A percentile compares a stretch with the other conserved stretches of the same genome.
These are phyloP conservation scores for Gilbertella persicaria DNA, from an alignment of 371 early-diverging fungal genomes.

Conservation along the genomic window DNA sequence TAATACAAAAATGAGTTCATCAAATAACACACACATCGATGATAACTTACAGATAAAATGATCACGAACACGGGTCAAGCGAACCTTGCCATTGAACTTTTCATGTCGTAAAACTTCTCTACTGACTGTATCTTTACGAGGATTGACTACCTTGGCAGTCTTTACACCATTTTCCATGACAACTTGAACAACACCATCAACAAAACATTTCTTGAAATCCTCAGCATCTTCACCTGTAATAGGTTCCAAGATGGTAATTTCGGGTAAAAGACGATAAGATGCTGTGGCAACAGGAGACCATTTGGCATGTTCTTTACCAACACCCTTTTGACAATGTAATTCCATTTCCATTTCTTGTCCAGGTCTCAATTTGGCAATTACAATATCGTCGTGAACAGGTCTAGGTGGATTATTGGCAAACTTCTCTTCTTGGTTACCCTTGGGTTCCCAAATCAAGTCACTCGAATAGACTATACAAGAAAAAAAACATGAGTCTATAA, in stretches of 20 bases:
- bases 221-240: conserved; percentile 88
- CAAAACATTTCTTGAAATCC: conserved; percentile 91
- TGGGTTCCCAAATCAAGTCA: conserved; percentile 85
- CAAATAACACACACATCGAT: background rate
- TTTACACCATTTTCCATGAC: conserved; percentile 63
- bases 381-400: conserved; percentile 86
- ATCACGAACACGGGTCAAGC: conserved; percentile 87
- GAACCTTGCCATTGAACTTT: conserved; percentile 92
- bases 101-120: conserved; percentile 94
- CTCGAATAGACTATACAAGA: conserved; percentile 71
- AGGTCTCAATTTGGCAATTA: conserved; percentile 95
- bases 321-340: conserved; percentile 91
- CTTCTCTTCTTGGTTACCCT: conserved; percentile 83
- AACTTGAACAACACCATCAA: conserved; percentile 89
- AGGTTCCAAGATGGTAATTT: conserved; percentile 84
- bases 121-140: conserved; percentile 95
- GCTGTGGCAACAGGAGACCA: conserved; percentile 99
- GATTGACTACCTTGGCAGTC: conserved; percentile 84
- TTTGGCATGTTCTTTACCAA: conserved; percentile 98
- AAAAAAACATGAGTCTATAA: background rate
- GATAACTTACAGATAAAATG: conserved; percentile 93
- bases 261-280: conserved; percentile 94
- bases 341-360: conserved; percentile 90
- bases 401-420: conserved; percentile 69
- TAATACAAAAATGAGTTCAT: conserved; percentile 22